Percentiles rank a stretch among this genome's conserved stretches.
phyloP scores from a whole-genome alignment of 352 stramenopile genomes.

The Phytophthora sojae region DNA sequence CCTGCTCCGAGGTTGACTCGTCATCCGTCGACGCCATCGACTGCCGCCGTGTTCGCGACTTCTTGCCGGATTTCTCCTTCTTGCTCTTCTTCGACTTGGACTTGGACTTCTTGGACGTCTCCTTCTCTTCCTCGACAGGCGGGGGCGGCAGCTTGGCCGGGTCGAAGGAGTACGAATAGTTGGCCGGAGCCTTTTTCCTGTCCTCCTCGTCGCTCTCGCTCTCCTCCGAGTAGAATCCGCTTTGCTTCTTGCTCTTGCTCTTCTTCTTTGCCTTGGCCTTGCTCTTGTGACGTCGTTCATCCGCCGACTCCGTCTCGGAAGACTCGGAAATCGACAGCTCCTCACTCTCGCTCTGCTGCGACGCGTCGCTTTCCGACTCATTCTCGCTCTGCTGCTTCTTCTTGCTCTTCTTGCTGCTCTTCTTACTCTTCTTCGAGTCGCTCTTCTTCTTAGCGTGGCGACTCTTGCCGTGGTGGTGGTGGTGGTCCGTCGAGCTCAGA shows the following conservation, averaged over 20 bases:
- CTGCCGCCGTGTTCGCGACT: constrained; percentile 38
- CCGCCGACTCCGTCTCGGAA: constrained; percentile 42
- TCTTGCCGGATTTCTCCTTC: constrained; percentile 41
- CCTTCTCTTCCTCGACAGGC: constrained; percentile 33
- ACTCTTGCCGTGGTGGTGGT: constrained; percentile 28
- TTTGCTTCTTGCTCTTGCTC: constrained; percentile 41
- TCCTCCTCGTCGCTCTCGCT: constrained; percentile 43
- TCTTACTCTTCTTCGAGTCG: constrained; percentile 47
- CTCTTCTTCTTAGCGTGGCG: constrained; percentile 55
- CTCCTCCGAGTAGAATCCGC: constrained; percentile 48
- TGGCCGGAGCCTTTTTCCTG: constrained; percentile 30
- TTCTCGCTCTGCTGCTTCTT: constrained; percentile 35
- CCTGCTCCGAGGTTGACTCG: constrained; percentile 44
- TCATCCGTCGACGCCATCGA: constrained; percentile 55
- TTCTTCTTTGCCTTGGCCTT: constrained; percentile 48
- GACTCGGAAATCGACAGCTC: constrained; percentile 33
- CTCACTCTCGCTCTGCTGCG: constrained; percentile 22
- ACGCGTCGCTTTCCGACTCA: constrained; percentile 25
- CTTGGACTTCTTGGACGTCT: constrained; percentile 28
- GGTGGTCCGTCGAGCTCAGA: constrained; percentile 5
- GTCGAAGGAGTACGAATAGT: constrained; percentile 64
- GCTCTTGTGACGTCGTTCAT: constrained; percentile 27
- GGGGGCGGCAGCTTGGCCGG: constrained; percentile 54
- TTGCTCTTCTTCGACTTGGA: constrained; percentile 36
- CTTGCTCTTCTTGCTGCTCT: constrained; percentile 44